Evolutionary conservation across 768 basidiomycete genomes (phyloP).

Genomic region (Neoboletus subvelutipes): DNA sequence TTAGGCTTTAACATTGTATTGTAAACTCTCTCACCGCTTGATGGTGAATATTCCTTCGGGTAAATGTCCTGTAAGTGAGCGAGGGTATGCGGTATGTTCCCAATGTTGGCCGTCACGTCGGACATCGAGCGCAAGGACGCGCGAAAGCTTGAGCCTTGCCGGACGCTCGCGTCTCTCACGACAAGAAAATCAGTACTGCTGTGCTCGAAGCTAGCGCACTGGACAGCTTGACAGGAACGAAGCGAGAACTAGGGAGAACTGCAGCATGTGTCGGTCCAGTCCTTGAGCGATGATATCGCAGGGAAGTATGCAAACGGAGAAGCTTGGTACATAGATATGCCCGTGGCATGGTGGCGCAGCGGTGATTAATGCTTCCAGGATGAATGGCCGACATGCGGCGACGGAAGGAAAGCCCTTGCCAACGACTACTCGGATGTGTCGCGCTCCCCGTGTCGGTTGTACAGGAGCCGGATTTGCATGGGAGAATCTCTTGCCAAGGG

Average conservation of each 20-base stretch:
- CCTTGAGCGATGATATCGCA: slow-evolving; percentile 30
- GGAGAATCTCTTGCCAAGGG: slow-evolving; percentile 19
- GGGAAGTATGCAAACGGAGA: slow-evolving; percentile 24
- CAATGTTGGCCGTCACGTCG: not conserved
- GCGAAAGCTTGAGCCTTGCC: not conserved
- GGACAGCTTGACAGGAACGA: slow-evolving; percentile 18
- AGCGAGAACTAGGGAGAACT: slow-evolving; percentile 12
- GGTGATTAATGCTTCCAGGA: slow-evolving; percentile 32
- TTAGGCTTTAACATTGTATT: slow-evolving; percentile 17
- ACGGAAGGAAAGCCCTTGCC: slow-evolving; percentile 21
- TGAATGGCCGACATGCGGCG: slow-evolving; percentile 25
- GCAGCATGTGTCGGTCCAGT: slow-evolving; percentile 11
- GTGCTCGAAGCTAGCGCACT: slow-evolving; percentile 1
- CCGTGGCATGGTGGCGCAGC: slow-evolving; percentile 29
- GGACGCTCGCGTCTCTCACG: not conserved
- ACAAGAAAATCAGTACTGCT: slow-evolving; percentile 1
- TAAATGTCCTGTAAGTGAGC: not conserved
- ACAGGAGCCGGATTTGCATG: slow-evolving; percentile 27
- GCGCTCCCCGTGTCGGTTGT: slow-evolving; percentile 7
- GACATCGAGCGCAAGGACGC: not conserved
- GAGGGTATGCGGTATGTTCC: not conserved
- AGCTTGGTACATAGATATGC: slow-evolving; percentile 17
- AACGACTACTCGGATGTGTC: slow-evolving; percentile 5
- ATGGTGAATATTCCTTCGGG: slow-evolving; percentile 5
- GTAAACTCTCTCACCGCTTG: slow-evolving; percentile 22